Conservation (phyloP, 345 rosid species). For the Eucalyptus regnans region DNA sequence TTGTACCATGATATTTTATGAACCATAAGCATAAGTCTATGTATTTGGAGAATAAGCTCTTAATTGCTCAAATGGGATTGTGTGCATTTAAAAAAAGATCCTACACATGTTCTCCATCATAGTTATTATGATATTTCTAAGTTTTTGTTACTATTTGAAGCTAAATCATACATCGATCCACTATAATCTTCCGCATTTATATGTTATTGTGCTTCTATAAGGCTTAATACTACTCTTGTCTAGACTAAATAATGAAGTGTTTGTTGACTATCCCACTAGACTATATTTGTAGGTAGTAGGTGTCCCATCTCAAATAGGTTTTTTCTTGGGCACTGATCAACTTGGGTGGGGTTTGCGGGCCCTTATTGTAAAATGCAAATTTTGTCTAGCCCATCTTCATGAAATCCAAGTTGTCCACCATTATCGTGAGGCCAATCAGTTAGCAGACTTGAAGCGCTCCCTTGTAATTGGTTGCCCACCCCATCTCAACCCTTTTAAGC, state of each 20-base stretch:
- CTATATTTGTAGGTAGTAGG: neutral
- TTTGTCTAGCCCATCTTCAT: neutral
- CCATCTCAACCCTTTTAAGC: too few species aligned
- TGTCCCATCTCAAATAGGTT: neutral
- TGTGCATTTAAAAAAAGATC: too few species aligned
- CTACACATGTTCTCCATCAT: too few species aligned
- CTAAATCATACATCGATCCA: neutral
- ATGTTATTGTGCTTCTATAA: too few species aligned
- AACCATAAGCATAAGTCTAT: too few species aligned
- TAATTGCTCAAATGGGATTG: too few species aligned
- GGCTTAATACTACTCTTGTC: neutral
- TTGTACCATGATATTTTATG: too few species aligned
- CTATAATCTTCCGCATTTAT: rapidly evolving
- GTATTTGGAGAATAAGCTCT: too few species aligned
- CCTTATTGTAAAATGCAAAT: neutral
- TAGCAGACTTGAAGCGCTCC: neutral
- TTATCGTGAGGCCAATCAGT: neutral
- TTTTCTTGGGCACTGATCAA: neutral
- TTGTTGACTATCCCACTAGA: too few species aligned
- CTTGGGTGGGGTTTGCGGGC: neutral
- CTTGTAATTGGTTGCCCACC: too few species aligned
- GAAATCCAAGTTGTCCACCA: neutral
- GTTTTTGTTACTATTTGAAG: too few species aligned
- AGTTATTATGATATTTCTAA: too few species aligned
- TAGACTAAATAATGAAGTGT: neutral